Base-by-base conservation (phyloP, 2,329 filamentous ascomycete genomes). In the Scedosporium minutisporum region DNA sequence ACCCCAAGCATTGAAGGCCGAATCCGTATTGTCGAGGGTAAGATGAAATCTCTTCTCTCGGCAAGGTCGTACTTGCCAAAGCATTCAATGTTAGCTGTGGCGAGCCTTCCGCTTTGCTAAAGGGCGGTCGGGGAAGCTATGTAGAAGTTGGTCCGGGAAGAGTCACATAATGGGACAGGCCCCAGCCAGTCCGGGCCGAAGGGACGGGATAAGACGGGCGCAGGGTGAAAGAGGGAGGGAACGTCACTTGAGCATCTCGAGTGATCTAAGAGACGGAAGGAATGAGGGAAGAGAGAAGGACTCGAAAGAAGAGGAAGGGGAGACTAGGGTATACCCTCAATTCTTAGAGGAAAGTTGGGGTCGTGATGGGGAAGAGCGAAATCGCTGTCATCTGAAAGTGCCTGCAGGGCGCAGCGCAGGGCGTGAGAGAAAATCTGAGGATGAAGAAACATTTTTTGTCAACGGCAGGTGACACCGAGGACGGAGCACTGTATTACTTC, bases 121-220 rank as follows among this genome's bases (percentile, higher is more conserved):
- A 25, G 18, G 60, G 46, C 48, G 48, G 60, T 61, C 60, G 41
- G 48, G 33, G 44, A 57, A 27, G 46, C 27, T 55, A 23, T 21
- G 23, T 23, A 21, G 29, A 18, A 55, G n/a, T 42, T 6, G 9
- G 23, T 21, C 25, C 12, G 60, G 33, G 23, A 29, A 57, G 60
- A 61, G 60, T 61, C 60, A 61, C 48, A 61, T 55, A 55, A 44
- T 61, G 29, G 48, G 21, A 25, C 51, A 55, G 23, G 51, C 51
- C 59, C 59, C 25, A 51, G 59, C 44, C 59, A 61, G 29, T 33
- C 25, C 25, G 42, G 59, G 14, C 44, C 44, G 48, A 38, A 51
- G 44, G 44, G 29, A 51, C 27, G 29, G 21, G 6, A 27, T 18
- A 23, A 55, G 18, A 55, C 9, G 18, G 21, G 23, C 23, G 21